Evolutionary conservation across 2,329 filamentous ascomycete species (phyloP).

Genomic region (Scedosporium minutisporum): DNA sequence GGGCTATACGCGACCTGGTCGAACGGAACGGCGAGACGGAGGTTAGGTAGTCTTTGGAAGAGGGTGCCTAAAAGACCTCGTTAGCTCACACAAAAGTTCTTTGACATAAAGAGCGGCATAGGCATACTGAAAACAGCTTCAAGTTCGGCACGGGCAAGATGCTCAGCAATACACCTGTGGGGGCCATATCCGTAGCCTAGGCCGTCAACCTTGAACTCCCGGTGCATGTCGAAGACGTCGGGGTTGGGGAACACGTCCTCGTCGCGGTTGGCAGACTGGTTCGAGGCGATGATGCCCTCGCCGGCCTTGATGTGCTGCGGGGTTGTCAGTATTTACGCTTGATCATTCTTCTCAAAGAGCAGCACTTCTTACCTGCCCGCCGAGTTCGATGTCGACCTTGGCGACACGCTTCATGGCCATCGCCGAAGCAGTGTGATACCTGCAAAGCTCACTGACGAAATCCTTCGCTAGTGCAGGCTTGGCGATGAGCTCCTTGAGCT

Average conservation of each 20-base stretch:
- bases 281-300: constrained; percentile 37
- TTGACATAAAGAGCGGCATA: neutral
- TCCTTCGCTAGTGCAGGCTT: constrained; percentile 24
- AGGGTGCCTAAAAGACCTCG: constrained; percentile 20
- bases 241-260: constrained; percentile 30
- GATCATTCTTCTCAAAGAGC: neutral
- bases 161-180: constrained; percentile 36
- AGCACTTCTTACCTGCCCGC: constrained; percentile 23
- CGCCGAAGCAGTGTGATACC: constrained; percentile 36
- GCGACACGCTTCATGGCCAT: constrained; percentile 37
- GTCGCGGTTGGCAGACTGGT: constrained; percentile 37
- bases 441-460: constrained; percentile 39
- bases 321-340: neutral
- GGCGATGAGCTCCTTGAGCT: constrained; percentile 29
- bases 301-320: constrained; percentile 26
- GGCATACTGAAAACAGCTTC: constrained; percentile 31
- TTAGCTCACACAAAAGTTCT: neutral
- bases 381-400: constrained; percentile 34
- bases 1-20: constrained; percentile 29
- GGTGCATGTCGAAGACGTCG: constrained; percentile 33
- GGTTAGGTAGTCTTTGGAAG: constrained; percentile 26
- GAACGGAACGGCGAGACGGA: constrained; percentile 28
- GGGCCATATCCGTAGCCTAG: constrained; percentile 36
- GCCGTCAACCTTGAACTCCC: constrained; percentile 21
- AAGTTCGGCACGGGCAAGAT: constrained; percentile 31